Evolutionary conservation across 2,329 filamentous ascomycete species (phyloP).

Genomic region (Diaporthe vaccinii): DNA sequence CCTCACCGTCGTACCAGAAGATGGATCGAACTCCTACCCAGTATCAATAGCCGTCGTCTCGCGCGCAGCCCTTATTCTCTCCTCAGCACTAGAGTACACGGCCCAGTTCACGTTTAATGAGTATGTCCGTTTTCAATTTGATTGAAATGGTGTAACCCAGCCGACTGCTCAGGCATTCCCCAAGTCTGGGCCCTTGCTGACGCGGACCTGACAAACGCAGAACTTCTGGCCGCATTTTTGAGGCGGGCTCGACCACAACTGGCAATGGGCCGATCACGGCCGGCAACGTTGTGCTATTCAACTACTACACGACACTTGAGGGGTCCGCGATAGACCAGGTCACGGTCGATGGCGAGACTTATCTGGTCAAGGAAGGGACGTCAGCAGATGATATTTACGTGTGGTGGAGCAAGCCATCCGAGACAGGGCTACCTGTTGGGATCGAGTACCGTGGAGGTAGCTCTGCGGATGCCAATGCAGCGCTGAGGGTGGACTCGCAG

Average conservation of each 20-base stretch:
- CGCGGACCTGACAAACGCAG: neutral
- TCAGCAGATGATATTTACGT: conserved; percentile 8
- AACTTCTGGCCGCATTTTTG: conserved; percentile 26
- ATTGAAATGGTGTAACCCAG: neutral
- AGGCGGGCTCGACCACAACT: neutral
- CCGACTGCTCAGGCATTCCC: too few species aligned
- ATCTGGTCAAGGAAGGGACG: conserved; percentile 10
- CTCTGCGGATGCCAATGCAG: conserved; percentile 14
- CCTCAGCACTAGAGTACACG: conserved; percentile 22
- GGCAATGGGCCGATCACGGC: conserved; percentile 23
- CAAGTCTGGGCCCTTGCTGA: neutral
- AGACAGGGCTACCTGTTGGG: neutral
- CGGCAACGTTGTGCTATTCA: conserved; percentile 25
- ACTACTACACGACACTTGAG: neutral
- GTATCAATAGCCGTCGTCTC: conserved; percentile 20
- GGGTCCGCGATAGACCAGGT: conserved; percentile 20
- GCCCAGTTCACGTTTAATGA: conserved; percentile 11
- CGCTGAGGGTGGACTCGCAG: conserved; percentile 1
- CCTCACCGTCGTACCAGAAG: conserved; percentile 17
- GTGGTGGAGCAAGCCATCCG: conserved; percentile 15
- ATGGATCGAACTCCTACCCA: conserved; percentile 18
- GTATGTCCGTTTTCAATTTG: neutral
- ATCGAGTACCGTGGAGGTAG: conserved; percentile 4
- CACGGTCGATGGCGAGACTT: neutral
- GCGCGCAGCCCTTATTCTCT: conserved; percentile 26